phyloP scores from a whole-genome alignment of 352 stramenopile species.

The Globisporangium nodosum region DNA sequence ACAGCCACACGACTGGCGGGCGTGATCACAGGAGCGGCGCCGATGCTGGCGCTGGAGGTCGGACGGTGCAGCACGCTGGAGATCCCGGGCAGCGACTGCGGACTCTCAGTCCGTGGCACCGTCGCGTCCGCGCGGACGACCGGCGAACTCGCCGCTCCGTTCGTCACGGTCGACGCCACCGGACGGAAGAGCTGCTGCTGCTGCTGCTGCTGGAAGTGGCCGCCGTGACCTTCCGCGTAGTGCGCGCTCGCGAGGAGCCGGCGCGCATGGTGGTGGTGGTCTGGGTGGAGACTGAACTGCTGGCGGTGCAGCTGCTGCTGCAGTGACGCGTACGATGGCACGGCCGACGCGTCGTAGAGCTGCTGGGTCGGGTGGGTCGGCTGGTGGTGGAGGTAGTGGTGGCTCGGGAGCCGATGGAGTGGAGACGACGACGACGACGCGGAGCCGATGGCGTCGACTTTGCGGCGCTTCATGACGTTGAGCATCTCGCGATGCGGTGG shows the following conservation, averaged over 20 bases:
- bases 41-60: not conserved
- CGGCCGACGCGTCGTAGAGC: not conserved
- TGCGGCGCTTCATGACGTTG: conserved; percentile 2
- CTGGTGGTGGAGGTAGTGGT: not conserved
- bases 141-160: not conserved
- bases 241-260: not conserved
- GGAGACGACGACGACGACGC: not conserved
- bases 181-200: not conserved
- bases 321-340: conserved; percentile 1
- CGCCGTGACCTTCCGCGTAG: not conserved
- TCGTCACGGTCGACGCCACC: not conserved
- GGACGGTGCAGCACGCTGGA: conserved; percentile 1
- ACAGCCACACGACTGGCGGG: too few species aligned
- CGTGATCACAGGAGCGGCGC: not conserved
- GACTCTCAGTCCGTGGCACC: not conserved
- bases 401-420: not conserved
- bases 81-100: conserved; percentile 5
- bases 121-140: not conserved
- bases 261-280: not conserved
- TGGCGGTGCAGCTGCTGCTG: conserved; percentile 1
- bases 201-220: not conserved
- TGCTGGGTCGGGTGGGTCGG: not conserved
- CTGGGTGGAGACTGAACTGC: not conserved
- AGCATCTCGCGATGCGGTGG: not conserved
- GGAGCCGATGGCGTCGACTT: not conserved